phyloP scores from a whole-genome alignment of 2,329 filamentous ascomycete genomes.

The Seiridium cupressi region DNA sequence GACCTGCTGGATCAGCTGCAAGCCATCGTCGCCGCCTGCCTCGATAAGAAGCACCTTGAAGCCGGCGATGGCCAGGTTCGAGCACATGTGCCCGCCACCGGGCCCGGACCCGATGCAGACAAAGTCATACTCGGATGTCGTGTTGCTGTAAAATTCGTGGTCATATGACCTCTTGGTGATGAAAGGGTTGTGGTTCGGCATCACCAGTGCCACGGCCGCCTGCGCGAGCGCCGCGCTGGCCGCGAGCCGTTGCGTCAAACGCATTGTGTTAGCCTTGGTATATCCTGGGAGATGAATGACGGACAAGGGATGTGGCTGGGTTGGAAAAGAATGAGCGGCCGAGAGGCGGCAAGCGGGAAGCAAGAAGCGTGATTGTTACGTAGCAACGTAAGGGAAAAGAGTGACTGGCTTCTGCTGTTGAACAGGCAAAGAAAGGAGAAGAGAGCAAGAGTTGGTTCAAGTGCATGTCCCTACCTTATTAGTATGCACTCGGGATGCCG shows the following conservation, averaged over 20 bases:
- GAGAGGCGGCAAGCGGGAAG: background rate
- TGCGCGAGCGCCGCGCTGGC: constrained; percentile 1
- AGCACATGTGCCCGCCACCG: constrained; percentile 49
- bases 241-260: constrained; percentile 1
- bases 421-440: background rate
- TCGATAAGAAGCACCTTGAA: constrained; percentile 54
- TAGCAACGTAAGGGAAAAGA: background rate
- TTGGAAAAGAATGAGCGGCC: background rate
- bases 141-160: constrained; percentile 8
- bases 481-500: constrained; percentile 1
- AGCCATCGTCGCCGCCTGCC: constrained; percentile 51
- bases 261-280: background rate
- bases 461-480: constrained; percentile 5
- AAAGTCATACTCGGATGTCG: constrained; percentile 39
- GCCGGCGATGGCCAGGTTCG: constrained; percentile 49
- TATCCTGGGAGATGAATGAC: background rate
- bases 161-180: constrained; percentile 6
- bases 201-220: background rate
- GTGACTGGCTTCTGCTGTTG: constrained; percentile 7
- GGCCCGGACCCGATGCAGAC: constrained; percentile 46
- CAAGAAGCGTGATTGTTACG: constrained; percentile 4
- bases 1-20: constrained; percentile 38
- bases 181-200: constrained; percentile 3
- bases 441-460: constrained; percentile 2
- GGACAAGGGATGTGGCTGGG: background rate